phyloP scores from a whole-genome alignment of 2,329 filamentous ascomycete genomes.

The Mycosphaerella sp. region DNA sequence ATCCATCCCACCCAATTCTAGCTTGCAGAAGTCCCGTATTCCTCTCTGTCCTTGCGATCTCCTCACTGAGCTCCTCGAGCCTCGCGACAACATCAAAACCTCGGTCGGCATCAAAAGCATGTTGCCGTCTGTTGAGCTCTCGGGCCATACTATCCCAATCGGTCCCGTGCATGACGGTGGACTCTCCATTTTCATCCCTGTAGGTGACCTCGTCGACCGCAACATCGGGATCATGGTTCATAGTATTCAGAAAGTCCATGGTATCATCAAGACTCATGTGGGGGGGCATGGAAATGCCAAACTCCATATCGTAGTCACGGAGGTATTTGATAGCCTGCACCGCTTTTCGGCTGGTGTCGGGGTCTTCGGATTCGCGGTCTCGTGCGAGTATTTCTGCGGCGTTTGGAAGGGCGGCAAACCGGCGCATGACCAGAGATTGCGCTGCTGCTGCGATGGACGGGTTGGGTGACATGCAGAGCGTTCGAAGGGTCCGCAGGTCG shows the following conservation, averaged over 20 bases:
- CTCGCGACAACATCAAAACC: conserved; percentile 8
- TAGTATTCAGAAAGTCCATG: neutral
- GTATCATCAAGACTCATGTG: neutral
- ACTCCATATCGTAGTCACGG: conserved; percentile 22
- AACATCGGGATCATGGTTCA: neutral
- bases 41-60: conserved; percentile 13
- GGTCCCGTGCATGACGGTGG: conserved; percentile 6
- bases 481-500: conserved; percentile 36
- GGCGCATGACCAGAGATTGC: conserved; percentile 25
- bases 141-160: conserved; percentile 10
- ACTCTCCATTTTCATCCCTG: conserved; percentile 3
- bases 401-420: conserved; percentile 14
- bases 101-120: conserved; percentile 3
- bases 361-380: conserved; percentile 17
- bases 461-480: conserved; percentile 39
- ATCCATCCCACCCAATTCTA: conserved; percentile 34
- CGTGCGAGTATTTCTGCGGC: conserved; percentile 14
- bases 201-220: neutral
- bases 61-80: conserved; percentile 15
- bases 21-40: conserved; percentile 54
- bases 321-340: conserved; percentile 20
- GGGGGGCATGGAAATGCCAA: conserved; percentile 6
- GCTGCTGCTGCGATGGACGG: conserved; percentile 39
- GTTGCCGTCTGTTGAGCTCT: conserved; percentile 2
- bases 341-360: conserved; percentile 12